These are phyloP conservation scores for Pseudogymnoascus sp. DNA, from an alignment of 2,329 filamentous ascomycete genomes.

Conservation along the genomic window DNA sequence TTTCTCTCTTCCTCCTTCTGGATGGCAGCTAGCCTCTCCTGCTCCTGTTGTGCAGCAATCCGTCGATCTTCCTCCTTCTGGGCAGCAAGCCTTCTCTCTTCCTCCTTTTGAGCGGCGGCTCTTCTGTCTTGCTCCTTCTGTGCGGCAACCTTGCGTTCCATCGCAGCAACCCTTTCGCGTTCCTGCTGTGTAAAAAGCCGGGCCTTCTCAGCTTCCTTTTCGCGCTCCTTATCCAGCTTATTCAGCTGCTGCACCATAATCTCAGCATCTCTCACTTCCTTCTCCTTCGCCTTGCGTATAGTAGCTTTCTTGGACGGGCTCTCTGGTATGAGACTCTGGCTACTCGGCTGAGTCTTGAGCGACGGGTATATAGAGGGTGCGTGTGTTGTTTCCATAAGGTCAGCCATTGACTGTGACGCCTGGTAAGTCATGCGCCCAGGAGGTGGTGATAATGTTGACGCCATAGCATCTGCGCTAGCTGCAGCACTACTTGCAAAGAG, in stretches of 20 bases:
- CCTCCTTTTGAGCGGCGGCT: constrained; percentile 39
- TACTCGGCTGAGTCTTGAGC: constrained; percentile 32
- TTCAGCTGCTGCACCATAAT: constrained; percentile 50
- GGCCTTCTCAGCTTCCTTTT: constrained; percentile 63
- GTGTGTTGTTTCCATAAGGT: constrained; percentile 22
- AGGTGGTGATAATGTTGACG: constrained; percentile 47
- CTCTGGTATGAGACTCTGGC: constrained; percentile 22
- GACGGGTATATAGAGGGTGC: constrained; percentile 35
- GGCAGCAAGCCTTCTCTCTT: constrained; percentile 33
- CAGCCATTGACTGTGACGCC: constrained; percentile 39
- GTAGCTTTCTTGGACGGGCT: constrained; percentile 24
- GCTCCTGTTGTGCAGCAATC: constrained; percentile 31
- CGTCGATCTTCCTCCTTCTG: background rate
- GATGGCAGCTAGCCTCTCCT: constrained; percentile 44
- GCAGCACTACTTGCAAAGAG: constrained; percentile 71
- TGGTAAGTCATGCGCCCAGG: constrained; percentile 38
- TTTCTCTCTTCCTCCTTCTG: constrained; percentile 45
- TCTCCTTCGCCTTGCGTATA: constrained; percentile 48
- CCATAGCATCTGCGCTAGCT: constrained; percentile 53
- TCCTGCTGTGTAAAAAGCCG: constrained; percentile 45
- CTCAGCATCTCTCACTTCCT: constrained; percentile 52
- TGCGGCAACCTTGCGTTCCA: constrained; percentile 45
- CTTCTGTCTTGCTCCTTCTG: constrained; percentile 9
- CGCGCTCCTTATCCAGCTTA: constrained; percentile 58
- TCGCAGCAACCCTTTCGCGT: constrained; percentile 43